phyloP scores from a whole-genome alignment of 2,329 filamentous ascomycete genomes.

The Cladosporium austrohemisphaericum region DNA sequence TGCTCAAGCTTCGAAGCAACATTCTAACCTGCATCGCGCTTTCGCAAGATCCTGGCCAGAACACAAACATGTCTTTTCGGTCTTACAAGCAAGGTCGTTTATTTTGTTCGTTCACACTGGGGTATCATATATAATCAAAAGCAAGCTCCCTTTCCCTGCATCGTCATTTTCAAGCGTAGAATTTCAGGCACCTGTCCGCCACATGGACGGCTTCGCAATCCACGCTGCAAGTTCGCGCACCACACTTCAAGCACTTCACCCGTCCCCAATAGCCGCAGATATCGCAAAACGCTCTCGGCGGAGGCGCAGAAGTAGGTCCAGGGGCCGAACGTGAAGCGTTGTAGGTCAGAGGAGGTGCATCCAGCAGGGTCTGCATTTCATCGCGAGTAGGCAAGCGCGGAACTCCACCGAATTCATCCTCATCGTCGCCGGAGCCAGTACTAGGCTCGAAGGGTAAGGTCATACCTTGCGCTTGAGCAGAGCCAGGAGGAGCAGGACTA shows the following conservation, averaged over 20 bases:
- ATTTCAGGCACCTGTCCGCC: conserved; percentile 65
- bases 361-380: conserved; percentile 62
- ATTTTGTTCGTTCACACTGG: too few relatives aligned
- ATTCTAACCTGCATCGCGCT: too few relatives aligned
- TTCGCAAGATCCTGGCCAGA: too few relatives aligned
- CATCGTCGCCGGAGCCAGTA: conserved; percentile 29
- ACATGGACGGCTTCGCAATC: conserved; percentile 70
- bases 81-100: too few relatives aligned
- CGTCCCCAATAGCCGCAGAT: conserved; percentile 80
- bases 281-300: conserved; percentile 65
- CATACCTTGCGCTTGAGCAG: conserved; percentile 10
- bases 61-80: background rate
- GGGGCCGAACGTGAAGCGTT: conserved; percentile 54
- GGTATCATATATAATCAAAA: conserved; percentile 10
- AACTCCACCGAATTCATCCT: conserved; percentile 38
- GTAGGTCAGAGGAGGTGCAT: conserved; percentile 64
- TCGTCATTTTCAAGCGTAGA: conserved; percentile 30
- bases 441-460: conserved; percentile 16
- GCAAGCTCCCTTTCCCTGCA: background rate
- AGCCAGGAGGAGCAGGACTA: conserved; percentile 25
- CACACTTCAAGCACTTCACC: conserved; percentile 72
- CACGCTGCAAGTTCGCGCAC: conserved; percentile 71
- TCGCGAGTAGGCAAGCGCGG: conserved; percentile 28
- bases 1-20: too few relatives aligned
- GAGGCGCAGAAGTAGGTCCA: conserved; percentile 44